These are phyloP conservation scores for Coemansia sp. DNA, from an alignment of 192 early-diverging fungal species.

Conservation along the genomic window DNA sequence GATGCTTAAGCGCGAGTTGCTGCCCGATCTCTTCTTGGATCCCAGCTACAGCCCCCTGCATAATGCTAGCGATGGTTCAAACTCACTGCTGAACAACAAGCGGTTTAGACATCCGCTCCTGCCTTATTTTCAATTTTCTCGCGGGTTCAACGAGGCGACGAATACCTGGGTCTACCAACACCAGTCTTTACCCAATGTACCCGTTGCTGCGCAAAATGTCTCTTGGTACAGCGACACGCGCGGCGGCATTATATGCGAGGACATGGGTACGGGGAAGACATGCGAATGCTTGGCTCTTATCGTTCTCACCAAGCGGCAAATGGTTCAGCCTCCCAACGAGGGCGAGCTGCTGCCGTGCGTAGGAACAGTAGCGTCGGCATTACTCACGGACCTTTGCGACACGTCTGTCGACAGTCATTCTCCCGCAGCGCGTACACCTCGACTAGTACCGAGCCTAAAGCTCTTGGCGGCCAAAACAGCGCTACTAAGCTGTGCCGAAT, in stretches of 20 bases:
- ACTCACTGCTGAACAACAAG: background rate
- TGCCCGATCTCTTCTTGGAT: slow-evolving; percentile 60
- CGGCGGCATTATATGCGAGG: slow-evolving; percentile 84
- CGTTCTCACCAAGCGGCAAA: slow-evolving; percentile 64
- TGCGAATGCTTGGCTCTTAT: slow-evolving; percentile 72
- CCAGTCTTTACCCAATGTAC: slow-evolving; percentile 34
- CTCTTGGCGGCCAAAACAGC: slow-evolving; percentile 54
- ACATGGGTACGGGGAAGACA: slow-evolving; percentile 91
- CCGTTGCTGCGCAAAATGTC: slow-evolving; percentile 30
- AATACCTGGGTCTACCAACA: slow-evolving; percentile 41
- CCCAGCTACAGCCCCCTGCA: slow-evolving; percentile 49
- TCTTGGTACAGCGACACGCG: slow-evolving; percentile 47
- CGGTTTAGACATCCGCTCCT: slow-evolving; percentile 35
- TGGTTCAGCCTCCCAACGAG: slow-evolving; percentile 45
- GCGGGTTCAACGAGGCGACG: slow-evolving; percentile 26
- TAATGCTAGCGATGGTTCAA: slow-evolving; percentile 25
- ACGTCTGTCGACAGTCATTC: background rate
- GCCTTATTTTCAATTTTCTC: slow-evolving; percentile 49
- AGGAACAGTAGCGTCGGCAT: slow-evolving; percentile 42
- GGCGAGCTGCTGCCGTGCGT: slow-evolving; percentile 44
- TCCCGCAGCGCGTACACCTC: background rate
- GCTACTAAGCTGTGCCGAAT: slow-evolving; percentile 55
- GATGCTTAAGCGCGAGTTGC: slow-evolving; percentile 69
- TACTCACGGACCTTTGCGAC: slow-evolving; percentile 22
- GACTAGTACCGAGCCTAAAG: slow-evolving; percentile 39